These are phyloP conservation scores for Cryptococcus hybrid DNA, from an alignment of 1,284 basidiomycete species.

Conservation along the genomic window DNA sequence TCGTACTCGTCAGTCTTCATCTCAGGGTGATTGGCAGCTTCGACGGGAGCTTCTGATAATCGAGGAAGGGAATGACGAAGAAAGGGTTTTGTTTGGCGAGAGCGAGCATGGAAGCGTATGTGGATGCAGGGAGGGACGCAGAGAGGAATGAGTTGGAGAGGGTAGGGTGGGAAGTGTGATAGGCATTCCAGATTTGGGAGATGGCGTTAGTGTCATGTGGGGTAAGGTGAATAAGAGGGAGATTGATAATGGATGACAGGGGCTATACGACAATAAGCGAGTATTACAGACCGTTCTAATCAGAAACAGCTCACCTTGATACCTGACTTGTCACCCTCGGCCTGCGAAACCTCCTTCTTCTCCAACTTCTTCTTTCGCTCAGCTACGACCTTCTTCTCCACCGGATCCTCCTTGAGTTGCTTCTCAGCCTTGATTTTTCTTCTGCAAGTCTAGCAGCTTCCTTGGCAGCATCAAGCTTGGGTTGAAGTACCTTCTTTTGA, in stretches of 20 bases:
- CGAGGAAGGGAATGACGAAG: slow-evolving; percentile 73
- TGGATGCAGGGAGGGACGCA: slow-evolving; percentile 68
- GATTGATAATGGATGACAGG: slow-evolving; percentile 73
- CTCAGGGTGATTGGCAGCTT: slow-evolving; percentile 34
- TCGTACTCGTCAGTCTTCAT: slow-evolving; percentile 62
- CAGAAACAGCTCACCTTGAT: slow-evolving; percentile 39
- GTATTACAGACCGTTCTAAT: background rate
- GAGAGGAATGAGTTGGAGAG: slow-evolving; percentile 79
- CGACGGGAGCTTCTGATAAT: slow-evolving; percentile 1
- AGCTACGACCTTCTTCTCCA: slow-evolving; percentile 1
- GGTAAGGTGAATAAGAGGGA: slow-evolving; percentile 64
- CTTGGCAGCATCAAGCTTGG: slow-evolving; percentile 31
- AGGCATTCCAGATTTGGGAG: slow-evolving; percentile 80
- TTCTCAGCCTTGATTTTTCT: background rate
- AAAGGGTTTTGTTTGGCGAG: slow-evolving; percentile 65
- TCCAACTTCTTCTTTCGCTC: slow-evolving; percentile 11
- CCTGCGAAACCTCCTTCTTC: slow-evolving; percentile 6
- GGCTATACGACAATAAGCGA: slow-evolving; percentile 56
- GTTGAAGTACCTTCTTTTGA: slow-evolving; percentile 44
- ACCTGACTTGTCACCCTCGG: slow-evolving; percentile 41
- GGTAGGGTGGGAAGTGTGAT: slow-evolving; percentile 73
- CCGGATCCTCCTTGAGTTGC: background rate
- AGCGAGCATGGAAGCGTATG: slow-evolving; percentile 69
- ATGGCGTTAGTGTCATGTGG: slow-evolving; percentile 72
- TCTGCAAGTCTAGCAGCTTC: slow-evolving; percentile 10